Conservation (phyloP, 805 yeast genomes). For the Spathaspora hagerdaliae region DNA sequence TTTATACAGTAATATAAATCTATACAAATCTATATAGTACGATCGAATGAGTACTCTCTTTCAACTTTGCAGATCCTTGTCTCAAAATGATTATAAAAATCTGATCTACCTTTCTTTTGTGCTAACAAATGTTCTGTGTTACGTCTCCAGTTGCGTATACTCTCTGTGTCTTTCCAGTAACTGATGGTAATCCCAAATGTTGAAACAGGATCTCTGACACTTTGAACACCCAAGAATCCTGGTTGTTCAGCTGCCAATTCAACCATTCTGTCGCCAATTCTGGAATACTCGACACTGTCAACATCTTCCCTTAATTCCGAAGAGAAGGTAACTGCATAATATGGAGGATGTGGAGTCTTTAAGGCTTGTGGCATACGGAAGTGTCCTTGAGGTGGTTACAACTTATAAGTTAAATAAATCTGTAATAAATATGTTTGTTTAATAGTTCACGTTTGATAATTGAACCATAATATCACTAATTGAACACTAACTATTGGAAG, state of each 20-base stretch:
- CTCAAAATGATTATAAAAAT: slow-evolving; percentile 8
- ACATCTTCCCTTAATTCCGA: slow-evolving; percentile 3
- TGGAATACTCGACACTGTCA: slow-evolving; percentile 6
- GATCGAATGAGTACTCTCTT: slow-evolving; percentile 5
- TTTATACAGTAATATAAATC: neutral
- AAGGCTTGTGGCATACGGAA: neutral
- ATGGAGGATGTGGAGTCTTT: slow-evolving; percentile 10
- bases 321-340: slow-evolving; percentile 14
- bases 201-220: slow-evolving; percentile 8
- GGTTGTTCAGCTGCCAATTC: slow-evolving; percentile 9
- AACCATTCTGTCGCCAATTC: slow-evolving; percentile 7
- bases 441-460: too few species aligned
- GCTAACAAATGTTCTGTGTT: slow-evolving; percentile 14
- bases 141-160: slow-evolving; percentile 11
- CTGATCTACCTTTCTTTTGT: slow-evolving; percentile 8
- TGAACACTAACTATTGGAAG: too few species aligned
- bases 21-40: neutral
- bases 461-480: too few species aligned
- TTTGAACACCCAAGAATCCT: slow-evolving; percentile 14
- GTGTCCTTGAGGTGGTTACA: neutral
- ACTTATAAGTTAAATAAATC: too few species aligned
- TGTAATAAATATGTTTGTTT: too few species aligned
- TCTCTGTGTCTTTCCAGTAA: slow-evolving; percentile 11
- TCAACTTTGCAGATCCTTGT: slow-evolving; percentile 13
- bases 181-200: slow-evolving; percentile 13